A percentile compares a stretch with the other conserved stretches of the same genome.
Conservation (phyloP, 2,329 filamentous ascomycete genomes). For the Penicillium sp. region DNA sequence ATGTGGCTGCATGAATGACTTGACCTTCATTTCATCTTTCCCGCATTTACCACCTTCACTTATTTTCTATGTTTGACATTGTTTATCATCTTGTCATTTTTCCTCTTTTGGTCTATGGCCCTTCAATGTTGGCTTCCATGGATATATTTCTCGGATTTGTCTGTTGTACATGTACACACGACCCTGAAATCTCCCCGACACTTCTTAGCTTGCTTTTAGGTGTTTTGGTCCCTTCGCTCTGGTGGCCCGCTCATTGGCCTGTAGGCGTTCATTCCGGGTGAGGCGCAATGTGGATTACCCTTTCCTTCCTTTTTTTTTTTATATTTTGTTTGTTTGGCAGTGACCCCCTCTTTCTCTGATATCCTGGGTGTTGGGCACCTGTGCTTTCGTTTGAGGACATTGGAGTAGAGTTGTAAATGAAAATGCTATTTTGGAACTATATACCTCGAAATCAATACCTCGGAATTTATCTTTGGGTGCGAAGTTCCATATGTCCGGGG, state of each 20-base stretch:
- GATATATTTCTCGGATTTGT: background rate
- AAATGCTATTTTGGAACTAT: background rate
- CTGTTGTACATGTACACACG: conserved; percentile 11
- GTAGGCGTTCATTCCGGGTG: conserved; percentile 21
- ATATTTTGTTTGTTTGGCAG: background rate
- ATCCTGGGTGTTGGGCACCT: conserved; percentile 15
- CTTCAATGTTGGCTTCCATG: conserved; percentile 3
- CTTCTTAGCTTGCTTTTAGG: conserved; percentile 16
- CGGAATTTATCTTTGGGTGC: background rate
- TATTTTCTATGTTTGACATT: background rate
- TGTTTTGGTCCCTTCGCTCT: conserved; percentile 18
- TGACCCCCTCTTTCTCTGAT: conserved; percentile 8
- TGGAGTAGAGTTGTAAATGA: conserved; percentile 1
- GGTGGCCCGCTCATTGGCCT: conserved; percentile 3
- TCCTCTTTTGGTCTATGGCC: background rate
- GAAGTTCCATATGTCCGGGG: background rate
- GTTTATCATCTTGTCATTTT: background rate
- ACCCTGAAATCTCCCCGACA: background rate
- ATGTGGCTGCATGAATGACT: conserved; percentile 28
- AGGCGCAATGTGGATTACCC: conserved; percentile 8
- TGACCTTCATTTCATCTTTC: conserved; percentile 2
- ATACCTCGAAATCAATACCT: background rate
- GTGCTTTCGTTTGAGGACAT: conserved; percentile 11
- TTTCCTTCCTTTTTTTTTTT: background rate
- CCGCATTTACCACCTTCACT: background rate